Evolutionary conservation across 2,329 filamentous ascomycete species (phyloP), one percentile per base, ranked within the genome.

Genomic region (Sclerotiophoma versabilis): DNA sequence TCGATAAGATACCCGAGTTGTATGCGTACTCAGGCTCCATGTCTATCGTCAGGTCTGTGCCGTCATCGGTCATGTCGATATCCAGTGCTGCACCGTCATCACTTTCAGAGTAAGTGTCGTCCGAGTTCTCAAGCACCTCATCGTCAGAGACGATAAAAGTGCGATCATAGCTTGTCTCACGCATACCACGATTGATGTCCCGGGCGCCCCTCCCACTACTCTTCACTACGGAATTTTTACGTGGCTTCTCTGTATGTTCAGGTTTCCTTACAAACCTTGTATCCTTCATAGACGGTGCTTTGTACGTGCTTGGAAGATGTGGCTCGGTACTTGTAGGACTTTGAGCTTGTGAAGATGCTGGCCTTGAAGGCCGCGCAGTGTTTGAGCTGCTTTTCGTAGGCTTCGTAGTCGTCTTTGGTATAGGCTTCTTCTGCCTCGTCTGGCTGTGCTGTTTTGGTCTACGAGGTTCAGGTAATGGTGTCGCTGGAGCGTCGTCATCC

Each of bases 31-130:
- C 26, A 5, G 48, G 44, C 15, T 48, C 52, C 55, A 63, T 59
- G 10, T 65, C 49, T 12, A 62, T 59, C 4, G 42, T 43, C 10
- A 63, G 14, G 29, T 63, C 52, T 20, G 46, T 22, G 11, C 25
- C 45, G 22, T 50, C 49, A 11, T 25, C 45, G 0, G 30, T 26
- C 29, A 54, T 58, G 17, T 46, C 47, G 8, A 34, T 14, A 14
- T 63, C 60, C 9, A 46, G 42, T 4, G 30, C n/a, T 2, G 20
- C 8, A 14, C 5, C 11, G 11, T 30, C 22, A 1, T 32, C 46
- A 32, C 39, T 41, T 3, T 34, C 39, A 5, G 38, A 43, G 12
- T 55, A 47, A 6, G 29, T 27, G 3, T 23, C 37, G 19, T 55
- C 46, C 6, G 41, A 42, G 19, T 50, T 15, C 6, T 46, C 29